Percentiles rank a stretch among this genome's conserved stretches.
Evolutionary conservation across 352 stramenopile species (phyloP).

Genomic region (Thraustotheca clavata): DNA sequence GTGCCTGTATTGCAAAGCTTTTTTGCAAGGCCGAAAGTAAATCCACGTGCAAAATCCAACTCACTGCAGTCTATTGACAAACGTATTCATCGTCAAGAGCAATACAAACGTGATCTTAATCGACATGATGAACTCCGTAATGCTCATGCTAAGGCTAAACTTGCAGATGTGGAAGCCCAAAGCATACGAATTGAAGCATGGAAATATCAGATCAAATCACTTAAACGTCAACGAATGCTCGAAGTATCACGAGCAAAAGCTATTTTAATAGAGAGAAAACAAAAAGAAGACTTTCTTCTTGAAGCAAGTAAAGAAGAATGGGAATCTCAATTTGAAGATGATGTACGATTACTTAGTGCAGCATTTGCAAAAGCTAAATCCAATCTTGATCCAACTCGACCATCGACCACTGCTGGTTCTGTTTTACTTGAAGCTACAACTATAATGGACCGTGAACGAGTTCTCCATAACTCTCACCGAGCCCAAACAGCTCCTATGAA

Average conservation of each 20-base stretch:
- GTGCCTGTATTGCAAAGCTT: constrained; percentile 19
- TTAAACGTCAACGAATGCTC: constrained; percentile 16
- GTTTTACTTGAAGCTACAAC: constrained; percentile 5
- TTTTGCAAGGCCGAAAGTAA: constrained; percentile 4
- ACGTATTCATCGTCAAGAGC: constrained; percentile 16
- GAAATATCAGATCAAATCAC: constrained; percentile 1
- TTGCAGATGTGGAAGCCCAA: background rate
- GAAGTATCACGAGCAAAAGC: constrained; percentile 1
- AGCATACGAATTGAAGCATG: background rate
- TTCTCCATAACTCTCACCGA: background rate
- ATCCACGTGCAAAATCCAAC: background rate
- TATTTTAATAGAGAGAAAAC: background rate
- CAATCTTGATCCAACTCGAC: background rate
- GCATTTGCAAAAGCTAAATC: constrained; percentile 12
- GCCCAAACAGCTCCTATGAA: constrained; percentile 16
- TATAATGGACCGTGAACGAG: constrained; percentile 9
- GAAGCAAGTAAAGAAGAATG: background rate
- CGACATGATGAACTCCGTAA: constrained; percentile 14
- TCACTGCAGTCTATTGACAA: constrained; percentile 9
- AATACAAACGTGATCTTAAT: constrained; percentile 20
- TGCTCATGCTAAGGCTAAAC: background rate
- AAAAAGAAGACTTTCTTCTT: background rate
- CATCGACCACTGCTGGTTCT: constrained; percentile 9
- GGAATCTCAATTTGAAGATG: constrained; percentile 14
- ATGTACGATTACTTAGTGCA: background rate